These are phyloP conservation scores for Globisporangium cystogenes DNA, from an alignment of 352 stramenopile species.

Conservation along the genomic window DNA sequence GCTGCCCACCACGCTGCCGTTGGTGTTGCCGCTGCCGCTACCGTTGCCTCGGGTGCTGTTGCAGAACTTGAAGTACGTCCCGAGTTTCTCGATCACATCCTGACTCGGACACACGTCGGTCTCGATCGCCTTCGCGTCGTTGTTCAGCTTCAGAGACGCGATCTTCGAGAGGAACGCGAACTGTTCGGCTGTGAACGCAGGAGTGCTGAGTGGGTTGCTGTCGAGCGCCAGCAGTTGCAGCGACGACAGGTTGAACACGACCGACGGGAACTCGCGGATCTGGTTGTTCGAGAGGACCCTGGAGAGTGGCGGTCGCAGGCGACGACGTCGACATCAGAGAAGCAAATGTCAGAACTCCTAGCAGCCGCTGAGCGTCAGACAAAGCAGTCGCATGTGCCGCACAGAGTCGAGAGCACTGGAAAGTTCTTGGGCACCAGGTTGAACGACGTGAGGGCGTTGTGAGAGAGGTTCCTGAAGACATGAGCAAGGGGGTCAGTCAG, in stretches of 20 bases:
- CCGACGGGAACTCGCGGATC: constrained; percentile 30
- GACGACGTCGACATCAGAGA: not conserved
- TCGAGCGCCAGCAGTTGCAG: constrained; percentile 42
- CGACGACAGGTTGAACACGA: constrained; percentile 49
- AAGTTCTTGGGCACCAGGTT: constrained; percentile 28
- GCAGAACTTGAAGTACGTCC: constrained; percentile 59
- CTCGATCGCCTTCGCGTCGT: constrained; percentile 23
- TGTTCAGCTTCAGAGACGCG: constrained; percentile 39
- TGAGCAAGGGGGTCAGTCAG: not conserved
- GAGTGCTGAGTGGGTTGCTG: constrained; percentile 52
- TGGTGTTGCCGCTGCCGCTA: constrained; percentile 8
- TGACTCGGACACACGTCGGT: constrained; percentile 45
- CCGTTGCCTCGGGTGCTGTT: not conserved
- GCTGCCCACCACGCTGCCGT: not conserved
- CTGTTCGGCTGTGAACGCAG: constrained; percentile 33
- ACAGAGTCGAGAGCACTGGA: constrained; percentile 40
- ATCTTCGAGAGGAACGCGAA: constrained; percentile 56
- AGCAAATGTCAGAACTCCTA: not conserved
- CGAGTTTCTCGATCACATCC: constrained; percentile 35
- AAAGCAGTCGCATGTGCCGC: constrained; percentile 1
- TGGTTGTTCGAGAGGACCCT: constrained; percentile 50
- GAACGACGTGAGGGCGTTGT: constrained; percentile 35
- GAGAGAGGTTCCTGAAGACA: constrained; percentile 32
- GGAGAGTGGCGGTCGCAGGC: not conserved
- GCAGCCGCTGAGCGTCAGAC: not conserved